phyloP scores from a whole-genome alignment of 345 rosid genomes.

The Dimocarpus longan region DNA sequence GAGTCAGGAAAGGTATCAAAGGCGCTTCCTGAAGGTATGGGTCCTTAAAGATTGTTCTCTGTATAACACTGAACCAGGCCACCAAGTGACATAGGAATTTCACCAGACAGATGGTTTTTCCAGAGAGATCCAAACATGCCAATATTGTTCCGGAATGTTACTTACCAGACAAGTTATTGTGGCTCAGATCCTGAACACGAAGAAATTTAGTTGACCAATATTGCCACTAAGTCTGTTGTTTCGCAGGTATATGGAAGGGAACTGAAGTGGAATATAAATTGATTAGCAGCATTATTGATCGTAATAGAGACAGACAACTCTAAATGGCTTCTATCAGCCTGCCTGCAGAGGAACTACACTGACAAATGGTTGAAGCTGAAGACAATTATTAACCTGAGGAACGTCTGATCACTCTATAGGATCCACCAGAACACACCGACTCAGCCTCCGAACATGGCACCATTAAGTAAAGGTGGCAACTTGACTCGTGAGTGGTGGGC shows the following conservation, averaged over 20 bases:
- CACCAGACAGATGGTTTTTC: not conserved
- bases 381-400: too few relatives aligned
- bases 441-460: too few relatives aligned
- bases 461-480: too few relatives aligned
- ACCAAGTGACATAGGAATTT: not conserved
- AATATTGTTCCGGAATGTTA: conserved; percentile 21
- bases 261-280: too few relatives aligned
- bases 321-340: conserved; percentile 46
- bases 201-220: conserved; percentile 63
- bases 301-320: conserved; percentile 73
- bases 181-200: conserved; percentile 53
- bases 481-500: too few relatives aligned
- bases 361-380: too few relatives aligned
- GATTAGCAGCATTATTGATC: conserved; percentile 22
- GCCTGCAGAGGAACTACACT: not conserved
- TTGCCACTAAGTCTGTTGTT: conserved; percentile 58
- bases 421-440: too few relatives aligned
- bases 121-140: not conserved
- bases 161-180: conserved; percentile 64
- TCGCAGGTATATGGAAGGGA: conserved; percentile 56
- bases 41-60: not conserved
- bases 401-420: too few relatives aligned
- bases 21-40: not conserved
- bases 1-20: not conserved
- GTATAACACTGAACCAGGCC: not conserved